Conservation (phyloP, 345 rosid genomes). For the Lenwebbia sp. region DNA sequence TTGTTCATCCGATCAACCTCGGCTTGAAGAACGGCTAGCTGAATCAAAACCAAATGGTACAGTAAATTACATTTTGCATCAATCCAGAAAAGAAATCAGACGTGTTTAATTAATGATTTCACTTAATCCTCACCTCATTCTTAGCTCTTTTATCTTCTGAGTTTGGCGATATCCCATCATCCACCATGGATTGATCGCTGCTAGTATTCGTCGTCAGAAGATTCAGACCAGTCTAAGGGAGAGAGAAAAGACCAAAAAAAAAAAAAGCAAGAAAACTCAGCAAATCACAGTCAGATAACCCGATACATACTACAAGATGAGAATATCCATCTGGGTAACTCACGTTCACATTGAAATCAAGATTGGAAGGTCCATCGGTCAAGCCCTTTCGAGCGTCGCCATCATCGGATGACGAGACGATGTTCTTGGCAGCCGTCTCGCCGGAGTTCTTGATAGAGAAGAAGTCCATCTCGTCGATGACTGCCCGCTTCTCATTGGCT, state of each 20-base stretch:
- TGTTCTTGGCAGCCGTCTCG: neutral
- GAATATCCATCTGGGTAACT: neutral
- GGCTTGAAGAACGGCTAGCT: conserved; percentile 38
- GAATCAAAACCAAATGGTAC: neutral
- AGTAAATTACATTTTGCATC: neutral
- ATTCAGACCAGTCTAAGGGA: conserved; percentile 49
- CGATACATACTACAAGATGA: neutral
- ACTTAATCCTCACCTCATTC: conserved; percentile 25
- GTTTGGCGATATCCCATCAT: conserved; percentile 43
- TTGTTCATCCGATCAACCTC: conserved; percentile 31
- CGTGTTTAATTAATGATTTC: neutral
- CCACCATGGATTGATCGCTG: conserved; percentile 56
- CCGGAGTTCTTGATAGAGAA: conserved; percentile 17
- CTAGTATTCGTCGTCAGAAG: conserved; percentile 45
- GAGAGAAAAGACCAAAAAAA: neutral
- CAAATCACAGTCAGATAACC: neutral
- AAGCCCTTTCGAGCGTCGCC: neutral
- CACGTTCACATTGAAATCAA: conserved; percentile 37
- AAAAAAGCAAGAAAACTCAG: neutral
- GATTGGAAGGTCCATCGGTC: neutral
- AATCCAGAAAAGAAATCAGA: neutral
- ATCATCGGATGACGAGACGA: neutral
- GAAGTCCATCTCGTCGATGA: conserved; percentile 46
- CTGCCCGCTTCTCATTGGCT: conserved; percentile 9
- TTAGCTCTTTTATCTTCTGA: conserved; percentile 37